Base-by-base conservation (phyloP, 2,329 filamentous ascomycete species). In the Alternaria tenuissima region DNA sequence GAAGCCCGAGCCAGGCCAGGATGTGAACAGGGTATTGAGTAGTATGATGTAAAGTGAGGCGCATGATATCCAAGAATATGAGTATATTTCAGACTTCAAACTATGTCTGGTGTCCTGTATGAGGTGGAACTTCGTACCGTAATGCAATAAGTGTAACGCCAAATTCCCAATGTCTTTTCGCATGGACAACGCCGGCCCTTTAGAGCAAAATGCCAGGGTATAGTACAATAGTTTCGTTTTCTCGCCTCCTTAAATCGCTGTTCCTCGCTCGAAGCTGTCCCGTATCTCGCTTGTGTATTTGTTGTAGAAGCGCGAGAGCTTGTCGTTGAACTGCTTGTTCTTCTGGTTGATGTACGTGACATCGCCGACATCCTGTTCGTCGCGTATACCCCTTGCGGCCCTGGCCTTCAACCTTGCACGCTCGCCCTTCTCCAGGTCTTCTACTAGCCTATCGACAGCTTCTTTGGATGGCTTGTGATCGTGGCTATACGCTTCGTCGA, bases 311-410 rank as follows among this genome's bases (percentile, higher is more conserved):
- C 95, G 86, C 55, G 91, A 85, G 79, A 99, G 84, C 83, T 99
- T 98, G 83, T 96, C 89, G 88, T 99, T 99, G 84, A 99, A 99
- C 85, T 97, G 93, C 85, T 98, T 98, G 85, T 99, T 99, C 75
- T 99, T 97, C 82, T 97, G 93, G 82, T 99, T 99, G 87, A 99
- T 99, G 81, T 97, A 98, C 7, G 94, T 98, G 71, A 98, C 91
- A 79, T 99, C 95, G 28, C 88, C 90, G 48, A 94, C 91, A 65
- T 96, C 93, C 58, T 72, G 67, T 59, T 94, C 93, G 64, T 82
- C 80, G 76, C 89, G 87, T 12, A 88, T 87, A 77, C 91, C 88
- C 54, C 93, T 86, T 67, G 96, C 92, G 77, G 87, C 89, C 71
- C 93, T 86, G 83, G 96, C 96, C 86, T 94, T 96, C 74, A 96